These are phyloP conservation scores for Fusarium xylarioides DNA, from an alignment of 2,329 filamentous ascomycete species.

Conservation along the genomic window DNA sequence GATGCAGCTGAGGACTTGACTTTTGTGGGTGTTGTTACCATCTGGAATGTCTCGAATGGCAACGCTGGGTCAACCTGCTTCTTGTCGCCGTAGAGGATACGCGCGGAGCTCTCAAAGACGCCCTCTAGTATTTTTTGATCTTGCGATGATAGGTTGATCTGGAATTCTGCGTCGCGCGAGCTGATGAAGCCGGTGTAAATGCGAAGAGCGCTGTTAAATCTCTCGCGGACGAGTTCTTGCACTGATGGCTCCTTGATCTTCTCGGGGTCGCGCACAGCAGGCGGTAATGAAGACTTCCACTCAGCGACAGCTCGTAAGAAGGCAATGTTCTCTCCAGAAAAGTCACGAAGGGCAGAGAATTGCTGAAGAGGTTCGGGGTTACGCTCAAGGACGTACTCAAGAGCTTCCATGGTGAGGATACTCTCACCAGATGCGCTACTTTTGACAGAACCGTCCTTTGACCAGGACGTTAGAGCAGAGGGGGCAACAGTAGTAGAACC, in stretches of 20 bases:
- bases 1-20: slow-evolving; percentile 33
- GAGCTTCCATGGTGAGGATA: slow-evolving; percentile 42
- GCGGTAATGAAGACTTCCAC: slow-evolving; percentile 47
- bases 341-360: slow-evolving; percentile 72
- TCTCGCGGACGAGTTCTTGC: slow-evolving; percentile 54
- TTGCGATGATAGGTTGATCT: slow-evolving; percentile 70
- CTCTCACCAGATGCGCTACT: slow-evolving; percentile 51
- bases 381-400: slow-evolving; percentile 65
- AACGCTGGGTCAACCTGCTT: slow-evolving; percentile 52
- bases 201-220: slow-evolving; percentile 67
- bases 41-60: slow-evolving; percentile 53
- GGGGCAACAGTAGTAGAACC: slow-evolving; percentile 45
- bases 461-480: slow-evolving; percentile 51
- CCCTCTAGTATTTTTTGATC: slow-evolving; percentile 63
- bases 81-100: slow-evolving; percentile 54
- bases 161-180: slow-evolving; percentile 64
- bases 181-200: slow-evolving; percentile 42
- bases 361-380: slow-evolving; percentile 69
- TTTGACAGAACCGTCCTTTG: slow-evolving; percentile 47
- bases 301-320: slow-evolving; percentile 67
- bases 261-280: slow-evolving; percentile 37
- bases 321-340: slow-evolving; percentile 74
- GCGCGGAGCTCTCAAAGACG: slow-evolving; percentile 65
- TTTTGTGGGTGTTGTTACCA: slow-evolving; percentile 27
- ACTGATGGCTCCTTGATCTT: slow-evolving; percentile 33